Evolutionary conservation across 495 filamentous ascomycete species (phyloP), one percentile per base, ranked within the genome.

Genomic region (Podospora australis): DNA sequence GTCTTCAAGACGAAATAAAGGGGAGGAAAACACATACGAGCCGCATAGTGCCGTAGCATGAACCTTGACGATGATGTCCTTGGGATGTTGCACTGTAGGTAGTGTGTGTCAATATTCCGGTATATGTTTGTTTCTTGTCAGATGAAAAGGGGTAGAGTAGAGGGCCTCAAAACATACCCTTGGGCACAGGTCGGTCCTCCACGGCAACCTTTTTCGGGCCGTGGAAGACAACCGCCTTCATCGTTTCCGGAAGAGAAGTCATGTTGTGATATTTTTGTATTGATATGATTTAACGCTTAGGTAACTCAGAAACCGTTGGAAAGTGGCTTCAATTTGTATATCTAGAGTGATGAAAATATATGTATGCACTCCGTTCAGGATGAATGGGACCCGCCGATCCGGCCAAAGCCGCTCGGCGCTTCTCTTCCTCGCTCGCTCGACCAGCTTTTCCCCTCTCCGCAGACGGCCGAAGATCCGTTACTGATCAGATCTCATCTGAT

Each of bases 1-100:
- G n/a, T n/a, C n/a, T n/a, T n/a, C n/a, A 35, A 44, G 20, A 14
- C 6, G 17, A 43, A 17, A 48, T 41, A 38, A 42, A 46, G 26
- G 17, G 21, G 45, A 26, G 17, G 34, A 13, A 19, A 17, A 17
- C n/a, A 73, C 79, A 62, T 69, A 90, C 89, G 87, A 90, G 55
- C 91, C 91, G 66, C 91, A 96, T 32, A 97, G 78, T 20, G 88
- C 91, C 13, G 90, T 88, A 58, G 87, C 84, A 44, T 77, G 75
- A 39, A 95, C 88, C 66, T 90, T 91, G 51, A 96, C 81, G 46
- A 97, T 80, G 46, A 89, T 77, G 68, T 96, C 91, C 44, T 74
- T 80, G 10, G 79, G 69, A 23, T 88, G 74, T 53, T 84, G 70
- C 46, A 96, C 79, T 59, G 72, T 68, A 39, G 30, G 7, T 6